Evolutionary conservation across 2,329 filamentous ascomycete species (phyloP).

Genomic region (Penicillium oxalicum): DNA sequence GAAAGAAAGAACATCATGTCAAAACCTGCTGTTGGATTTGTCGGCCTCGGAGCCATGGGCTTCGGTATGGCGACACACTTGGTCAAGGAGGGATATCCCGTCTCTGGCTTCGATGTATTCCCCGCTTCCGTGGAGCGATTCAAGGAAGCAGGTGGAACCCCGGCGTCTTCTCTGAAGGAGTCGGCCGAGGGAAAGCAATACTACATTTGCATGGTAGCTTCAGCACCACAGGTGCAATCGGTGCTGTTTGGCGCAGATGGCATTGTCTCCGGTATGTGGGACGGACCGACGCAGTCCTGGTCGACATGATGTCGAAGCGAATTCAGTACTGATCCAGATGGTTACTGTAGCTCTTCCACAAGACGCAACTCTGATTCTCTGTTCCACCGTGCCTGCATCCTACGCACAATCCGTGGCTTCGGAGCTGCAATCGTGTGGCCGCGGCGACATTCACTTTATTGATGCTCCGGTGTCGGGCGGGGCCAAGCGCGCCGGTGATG

Average conservation of each 20-base stretch:
- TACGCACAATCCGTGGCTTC: constrained; percentile 58
- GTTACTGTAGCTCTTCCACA: constrained; percentile 43
- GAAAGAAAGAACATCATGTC: constrained; percentile 22
- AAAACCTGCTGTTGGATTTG: constrained; percentile 56
- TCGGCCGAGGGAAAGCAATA: constrained; percentile 55
- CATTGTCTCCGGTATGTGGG: constrained; percentile 30
- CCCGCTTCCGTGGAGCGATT: constrained; percentile 61
- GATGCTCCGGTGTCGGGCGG: constrained; percentile 70
- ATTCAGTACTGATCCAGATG: not conserved
- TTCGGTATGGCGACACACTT: constrained; percentile 75
- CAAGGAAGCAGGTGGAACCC: constrained; percentile 54
- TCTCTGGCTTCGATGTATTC: constrained; percentile 68
- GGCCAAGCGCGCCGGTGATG: constrained; percentile 60
- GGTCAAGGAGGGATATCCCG: constrained; percentile 58
- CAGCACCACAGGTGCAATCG: constrained; percentile 60
- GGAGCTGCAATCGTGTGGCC: constrained; percentile 50
- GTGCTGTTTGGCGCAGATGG: constrained; percentile 58
- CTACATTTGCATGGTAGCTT: constrained; percentile 71
- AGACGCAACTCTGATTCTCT: constrained; percentile 58
- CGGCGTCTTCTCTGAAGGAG: constrained; percentile 55
- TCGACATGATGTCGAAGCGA: not conserved
- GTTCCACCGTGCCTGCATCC: constrained; percentile 63
- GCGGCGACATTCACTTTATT: constrained; percentile 60
- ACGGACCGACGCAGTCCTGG: not conserved
- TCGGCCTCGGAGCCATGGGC: constrained; percentile 75